These are phyloP conservation scores for Venturia pyrina DNA, from an alignment of 2,329 filamentous ascomycete species.

Conservation along the genomic window DNA sequence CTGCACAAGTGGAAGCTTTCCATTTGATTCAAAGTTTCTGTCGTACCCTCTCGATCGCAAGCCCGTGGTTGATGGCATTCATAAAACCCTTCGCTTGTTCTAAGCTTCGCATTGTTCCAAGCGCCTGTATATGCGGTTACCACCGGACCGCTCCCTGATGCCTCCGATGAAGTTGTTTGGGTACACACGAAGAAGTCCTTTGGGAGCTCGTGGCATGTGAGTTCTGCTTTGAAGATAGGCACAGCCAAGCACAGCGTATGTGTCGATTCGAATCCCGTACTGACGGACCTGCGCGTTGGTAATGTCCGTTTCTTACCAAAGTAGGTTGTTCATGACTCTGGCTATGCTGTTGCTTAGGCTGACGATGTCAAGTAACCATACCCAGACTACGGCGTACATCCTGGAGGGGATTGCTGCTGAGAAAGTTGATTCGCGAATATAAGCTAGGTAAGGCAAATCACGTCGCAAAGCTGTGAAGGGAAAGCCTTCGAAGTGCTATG, in stretches of 20 bases:
- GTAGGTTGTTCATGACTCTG: conserved; percentile 8
- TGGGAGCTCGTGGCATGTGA: conserved; percentile 46
- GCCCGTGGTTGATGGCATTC: conserved; percentile 38
- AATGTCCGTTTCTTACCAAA: conserved; percentile 27
- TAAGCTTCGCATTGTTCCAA: conserved; percentile 32
- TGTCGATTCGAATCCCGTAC: conserved; percentile 38
- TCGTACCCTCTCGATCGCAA: conserved; percentile 45
- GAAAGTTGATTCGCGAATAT: conserved; percentile 38
- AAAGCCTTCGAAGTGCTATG: neutral
- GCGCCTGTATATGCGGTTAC: conserved; percentile 36
- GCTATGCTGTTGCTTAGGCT: neutral
- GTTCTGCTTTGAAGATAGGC: conserved; percentile 49
- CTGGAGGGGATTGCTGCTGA: conserved; percentile 43
- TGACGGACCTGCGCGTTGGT: conserved; percentile 29
- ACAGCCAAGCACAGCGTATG: conserved; percentile 19
- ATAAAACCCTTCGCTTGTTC: conserved; percentile 32
- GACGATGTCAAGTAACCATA: conserved; percentile 28
- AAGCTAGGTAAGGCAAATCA: conserved; percentile 18
- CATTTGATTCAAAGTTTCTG: conserved; percentile 46
- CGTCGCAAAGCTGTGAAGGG: neutral
- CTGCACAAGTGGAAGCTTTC: too few relatives aligned
- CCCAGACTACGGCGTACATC: conserved; percentile 44
- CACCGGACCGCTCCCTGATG: conserved; percentile 32
- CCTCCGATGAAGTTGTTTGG: conserved; percentile 44
- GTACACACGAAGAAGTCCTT: conserved; percentile 36